phyloP scores from a whole-genome alignment of 331 rosid species.

The Acacia pycnantha region DNA sequence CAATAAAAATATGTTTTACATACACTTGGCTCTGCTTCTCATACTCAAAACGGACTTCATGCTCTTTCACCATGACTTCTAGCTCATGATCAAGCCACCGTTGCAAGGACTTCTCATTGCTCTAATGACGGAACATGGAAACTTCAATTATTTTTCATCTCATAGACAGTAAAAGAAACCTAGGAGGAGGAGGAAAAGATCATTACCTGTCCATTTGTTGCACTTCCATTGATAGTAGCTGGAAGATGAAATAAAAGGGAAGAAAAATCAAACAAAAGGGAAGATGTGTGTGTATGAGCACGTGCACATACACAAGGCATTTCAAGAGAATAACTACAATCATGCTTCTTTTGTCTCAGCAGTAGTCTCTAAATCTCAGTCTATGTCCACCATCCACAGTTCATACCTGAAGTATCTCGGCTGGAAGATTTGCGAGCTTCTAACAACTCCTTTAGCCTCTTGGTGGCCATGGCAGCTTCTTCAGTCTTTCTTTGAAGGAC shows the following conservation, averaged over 20 bases:
- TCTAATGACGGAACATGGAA: slow-evolving; percentile 50
- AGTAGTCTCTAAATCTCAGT: slow-evolving; percentile 15
- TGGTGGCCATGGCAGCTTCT: slow-evolving; percentile 99
- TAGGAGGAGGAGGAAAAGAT: slow-evolving; percentile 34
- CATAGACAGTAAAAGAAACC: slow-evolving; percentile 21
- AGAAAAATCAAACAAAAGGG: slow-evolving; percentile 24
- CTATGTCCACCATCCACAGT: slow-evolving; percentile 10
- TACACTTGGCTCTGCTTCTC: slow-evolving; percentile 99
- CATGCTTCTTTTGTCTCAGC: slow-evolving; percentile 10
- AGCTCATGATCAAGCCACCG: slow-evolving; percentile 98
- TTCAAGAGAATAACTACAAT: slow-evolving; percentile 24
- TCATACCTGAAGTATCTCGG: slow-evolving; percentile 82
- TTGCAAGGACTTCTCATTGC: slow-evolving; percentile 90
- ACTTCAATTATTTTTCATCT: slow-evolving; percentile 30
- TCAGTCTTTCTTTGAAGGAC: slow-evolving; percentile 99
- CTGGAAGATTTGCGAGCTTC: slow-evolving; percentile 94
- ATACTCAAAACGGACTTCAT: slow-evolving; percentile 97
- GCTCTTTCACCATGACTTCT: slow-evolving; percentile 97
- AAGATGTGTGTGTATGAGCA: background rate
- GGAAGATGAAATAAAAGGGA: slow-evolving; percentile 45
- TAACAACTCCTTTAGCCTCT: slow-evolving; percentile 93
- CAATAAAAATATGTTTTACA: slow-evolving; percentile 31
- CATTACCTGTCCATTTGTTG: slow-evolving; percentile 81
- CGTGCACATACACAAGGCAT: background rate
- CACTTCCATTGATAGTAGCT: slow-evolving; percentile 75